These are phyloP conservation scores for Neolentinus lepideus DNA, from an alignment of 1,284 basidiomycete genomes.

Conservation along the genomic window DNA sequence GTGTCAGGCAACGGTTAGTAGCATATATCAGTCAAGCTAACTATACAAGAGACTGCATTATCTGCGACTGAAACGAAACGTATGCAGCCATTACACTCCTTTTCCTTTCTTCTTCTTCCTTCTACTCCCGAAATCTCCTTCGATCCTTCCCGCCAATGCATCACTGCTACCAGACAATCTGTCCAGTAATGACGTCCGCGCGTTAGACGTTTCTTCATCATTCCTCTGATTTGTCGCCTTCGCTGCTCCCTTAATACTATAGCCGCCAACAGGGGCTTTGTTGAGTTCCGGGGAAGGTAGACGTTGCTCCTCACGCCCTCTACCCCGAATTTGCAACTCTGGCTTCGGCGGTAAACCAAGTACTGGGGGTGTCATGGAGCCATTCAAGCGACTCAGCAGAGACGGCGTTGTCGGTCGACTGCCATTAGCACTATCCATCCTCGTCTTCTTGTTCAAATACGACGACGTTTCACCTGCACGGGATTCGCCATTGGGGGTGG, in stretches of 20 bases:
- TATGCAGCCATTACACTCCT: neutral
- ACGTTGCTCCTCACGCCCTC: conserved; percentile 6
- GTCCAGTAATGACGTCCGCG: conserved; percentile 34
- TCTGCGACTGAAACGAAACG: neutral
- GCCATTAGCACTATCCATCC: conserved; percentile 16
- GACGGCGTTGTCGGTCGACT: conserved; percentile 25
- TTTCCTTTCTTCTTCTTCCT: neutral
- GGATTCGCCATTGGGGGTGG: neutral
- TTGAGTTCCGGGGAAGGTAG: conserved; percentile 17
- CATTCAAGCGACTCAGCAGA: conserved; percentile 33
- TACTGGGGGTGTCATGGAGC: conserved; percentile 6
- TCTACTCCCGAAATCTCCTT: conserved; percentile 9
- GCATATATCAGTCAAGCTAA: too few relatives aligned
- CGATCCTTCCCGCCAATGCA: conserved; percentile 24
- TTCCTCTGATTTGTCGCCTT: conserved; percentile 13
- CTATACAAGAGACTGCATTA: too few relatives aligned
- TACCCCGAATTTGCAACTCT: neutral
- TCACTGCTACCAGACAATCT: neutral
- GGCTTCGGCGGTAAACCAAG: conserved; percentile 13
- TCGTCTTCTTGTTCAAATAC: conserved; percentile 26
- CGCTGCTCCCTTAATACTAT: conserved; percentile 53
- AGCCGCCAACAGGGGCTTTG: conserved; percentile 29
- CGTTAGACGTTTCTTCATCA: conserved; percentile 6
- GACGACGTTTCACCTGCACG: conserved; percentile 11
- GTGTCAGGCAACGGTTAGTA: too few relatives aligned